A percentile compares a stretch with the other conserved stretches of the same genome.
Conservation (phyloP, 1,284 basidiomycete species). For the Neonothopanus nambi region DNA sequence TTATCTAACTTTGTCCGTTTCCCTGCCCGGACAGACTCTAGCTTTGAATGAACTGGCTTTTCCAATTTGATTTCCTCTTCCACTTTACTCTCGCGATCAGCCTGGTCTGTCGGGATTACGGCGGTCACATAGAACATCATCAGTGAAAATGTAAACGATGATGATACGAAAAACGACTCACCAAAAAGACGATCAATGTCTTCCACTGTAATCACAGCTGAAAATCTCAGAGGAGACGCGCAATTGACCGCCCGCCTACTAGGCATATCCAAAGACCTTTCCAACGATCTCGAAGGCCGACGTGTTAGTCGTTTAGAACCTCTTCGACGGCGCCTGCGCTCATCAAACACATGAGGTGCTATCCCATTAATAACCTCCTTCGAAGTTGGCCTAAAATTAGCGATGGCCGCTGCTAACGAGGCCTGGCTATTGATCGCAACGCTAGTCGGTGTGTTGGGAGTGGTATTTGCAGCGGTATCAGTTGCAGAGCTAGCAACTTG, state of each 20-base stretch:
- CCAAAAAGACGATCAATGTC: constrained; percentile 5
- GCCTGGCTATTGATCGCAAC: constrained; percentile 1
- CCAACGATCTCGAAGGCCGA: background rate
- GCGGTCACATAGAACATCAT: too few relatives aligned
- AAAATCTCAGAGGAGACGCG: constrained; percentile 4
- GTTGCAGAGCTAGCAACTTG: background rate
- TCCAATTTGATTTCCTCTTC: too few relatives aligned
- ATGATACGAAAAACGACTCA: background rate
- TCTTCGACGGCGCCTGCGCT: constrained; percentile 20
- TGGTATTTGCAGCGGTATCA: background rate
- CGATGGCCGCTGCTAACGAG: constrained; percentile 18
- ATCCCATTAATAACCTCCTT: constrained; percentile 33
- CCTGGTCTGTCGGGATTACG: too few relatives aligned
- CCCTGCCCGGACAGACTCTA: background rate
- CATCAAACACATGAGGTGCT: constrained; percentile 35
- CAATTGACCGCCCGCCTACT: background rate
- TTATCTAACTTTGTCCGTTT: background rate
- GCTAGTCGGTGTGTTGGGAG: background rate
- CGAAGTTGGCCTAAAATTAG: constrained; percentile 31
- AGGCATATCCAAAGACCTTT: background rate
- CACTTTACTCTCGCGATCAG: too few relatives aligned
- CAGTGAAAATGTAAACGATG: too few relatives aligned
- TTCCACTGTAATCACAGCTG: constrained; percentile 7
- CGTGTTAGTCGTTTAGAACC: background rate
- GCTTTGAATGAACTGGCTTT: background rate